Evolutionary conservation across 1,284 basidiomycete species (phyloP).

Genomic region (Mycena sp.): DNA sequence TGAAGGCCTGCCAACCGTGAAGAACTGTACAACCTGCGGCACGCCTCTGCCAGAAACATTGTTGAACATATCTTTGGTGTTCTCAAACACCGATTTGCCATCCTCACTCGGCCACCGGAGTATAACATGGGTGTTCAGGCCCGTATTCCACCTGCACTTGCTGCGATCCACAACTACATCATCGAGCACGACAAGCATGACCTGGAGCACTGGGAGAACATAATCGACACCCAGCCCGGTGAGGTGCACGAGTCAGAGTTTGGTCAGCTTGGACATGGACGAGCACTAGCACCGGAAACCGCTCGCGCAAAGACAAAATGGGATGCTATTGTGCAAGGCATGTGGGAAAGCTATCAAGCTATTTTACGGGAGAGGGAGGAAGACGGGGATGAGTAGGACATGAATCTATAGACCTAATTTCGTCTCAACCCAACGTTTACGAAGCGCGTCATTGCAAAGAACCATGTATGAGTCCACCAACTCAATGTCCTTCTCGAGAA

Average conservation of each 20-base stretch:
- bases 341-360: slow-evolving; percentile 25
- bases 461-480: slow-evolving; percentile 29
- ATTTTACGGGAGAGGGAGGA: slow-evolving; percentile 22
- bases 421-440: slow-evolving; percentile 23
- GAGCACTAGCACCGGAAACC: background rate
- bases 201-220: slow-evolving; percentile 7
- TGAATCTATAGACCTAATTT: slow-evolving; percentile 1
- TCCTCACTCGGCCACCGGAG: slow-evolving; percentile 36
- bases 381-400: slow-evolving; percentile 15
- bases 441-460: slow-evolving; percentile 20
- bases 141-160: slow-evolving; percentile 39
- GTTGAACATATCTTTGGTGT: slow-evolving; percentile 52
- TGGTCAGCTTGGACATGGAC: slow-evolving; percentile 4
- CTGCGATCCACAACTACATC: slow-evolving; percentile 35
- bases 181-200: slow-evolving; percentile 24
- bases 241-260: background rate
- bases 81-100: slow-evolving; percentile 41
- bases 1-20: slow-evolving; percentile 41
- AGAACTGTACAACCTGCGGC: slow-evolving; percentile 47
- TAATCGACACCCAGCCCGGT: slow-evolving; percentile 11
- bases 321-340: slow-evolving; percentile 20
- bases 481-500: slow-evolving; percentile 30
- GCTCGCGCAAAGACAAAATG: slow-evolving; percentile 2
- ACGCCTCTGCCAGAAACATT: slow-evolving; percentile 47
- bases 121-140: slow-evolving; percentile 41